Evolutionary conservation across 139 green algal species (phyloP).

Genomic region (Yamagishiella unicocca): DNA sequence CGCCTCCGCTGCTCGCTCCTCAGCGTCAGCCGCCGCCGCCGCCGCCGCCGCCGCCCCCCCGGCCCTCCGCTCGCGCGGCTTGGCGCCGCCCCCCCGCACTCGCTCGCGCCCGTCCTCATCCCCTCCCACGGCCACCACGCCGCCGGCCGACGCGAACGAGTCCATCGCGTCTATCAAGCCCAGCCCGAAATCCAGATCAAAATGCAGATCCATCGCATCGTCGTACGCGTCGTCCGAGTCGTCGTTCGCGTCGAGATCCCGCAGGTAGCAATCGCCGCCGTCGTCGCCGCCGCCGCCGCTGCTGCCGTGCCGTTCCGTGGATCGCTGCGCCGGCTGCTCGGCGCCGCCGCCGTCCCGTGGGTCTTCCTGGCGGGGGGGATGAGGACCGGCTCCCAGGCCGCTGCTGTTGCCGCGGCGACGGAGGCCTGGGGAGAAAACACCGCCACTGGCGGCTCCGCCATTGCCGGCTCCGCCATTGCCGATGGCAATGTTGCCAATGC

Average conservation of each 20-base stretch:
- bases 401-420: not conserved
- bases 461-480: not conserved
- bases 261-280: not conserved
- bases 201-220: conserved; percentile 22
- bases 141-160: conserved; percentile 7
- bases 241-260: not conserved
- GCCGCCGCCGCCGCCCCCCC: not conserved
- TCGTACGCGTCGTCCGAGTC: conserved; percentile 6
- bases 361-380: not conserved
- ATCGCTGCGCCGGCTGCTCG: not conserved
- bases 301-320: not conserved
- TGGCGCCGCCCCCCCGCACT: not conserved
- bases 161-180: conserved; percentile 20
- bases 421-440: not conserved
- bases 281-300: not conserved
- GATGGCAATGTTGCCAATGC: no score
- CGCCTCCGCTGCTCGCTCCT: not conserved
- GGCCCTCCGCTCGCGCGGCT: not conserved
- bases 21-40: not conserved
- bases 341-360: not conserved
- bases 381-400: not conserved
- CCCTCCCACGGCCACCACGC: not conserved
- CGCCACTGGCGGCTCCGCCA: not conserved
- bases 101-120: not conserved
- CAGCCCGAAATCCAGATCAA: conserved; percentile 35